These are phyloP conservation scores for Stenogyne calaminthoides DNA, from an alignment of 305 asterid species.

Conservation along the genomic window DNA sequence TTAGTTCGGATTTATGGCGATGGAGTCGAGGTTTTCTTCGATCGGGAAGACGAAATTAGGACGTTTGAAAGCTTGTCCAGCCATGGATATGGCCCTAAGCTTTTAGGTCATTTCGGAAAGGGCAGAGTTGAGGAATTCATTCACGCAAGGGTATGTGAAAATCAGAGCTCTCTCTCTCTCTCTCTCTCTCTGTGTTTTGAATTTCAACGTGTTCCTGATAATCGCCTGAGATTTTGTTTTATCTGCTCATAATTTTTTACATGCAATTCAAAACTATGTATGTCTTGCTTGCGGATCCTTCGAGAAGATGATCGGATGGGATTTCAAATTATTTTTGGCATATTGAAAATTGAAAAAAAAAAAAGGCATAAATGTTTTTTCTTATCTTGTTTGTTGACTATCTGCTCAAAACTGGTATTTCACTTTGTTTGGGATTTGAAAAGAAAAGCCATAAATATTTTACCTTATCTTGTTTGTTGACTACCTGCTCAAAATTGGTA, in stretches of 20 bases:
- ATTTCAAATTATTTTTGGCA: not conserved
- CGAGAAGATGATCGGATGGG: not conserved
- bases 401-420: not conserved
- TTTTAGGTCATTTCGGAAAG: conserved; percentile 59
- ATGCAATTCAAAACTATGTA: not conserved
- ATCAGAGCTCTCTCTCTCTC: not conserved
- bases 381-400: conserved; percentile 12
- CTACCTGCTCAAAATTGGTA: too few species aligned
- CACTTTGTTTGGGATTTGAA: not conserved
- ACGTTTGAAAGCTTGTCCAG: conserved; percentile 60
- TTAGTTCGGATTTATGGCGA: conserved; percentile 84
- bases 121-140: conserved; percentile 97
- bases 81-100: conserved; percentile 80
- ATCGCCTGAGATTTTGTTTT: not conserved
- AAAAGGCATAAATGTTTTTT: not conserved
- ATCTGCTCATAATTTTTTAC: not conserved
- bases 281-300: not conserved
- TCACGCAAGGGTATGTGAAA: conserved; percentile 74
- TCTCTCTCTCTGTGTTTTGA: too few species aligned
- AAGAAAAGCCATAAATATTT: not conserved
- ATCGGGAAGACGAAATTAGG: conserved; percentile 74
- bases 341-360: not conserved
- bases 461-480: conserved; percentile 2
- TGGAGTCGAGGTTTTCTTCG: conserved; percentile 79
- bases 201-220: too few species aligned